Base-by-base conservation (phyloP, 345 rosid genomes). In the Gossypium australe region DNA sequence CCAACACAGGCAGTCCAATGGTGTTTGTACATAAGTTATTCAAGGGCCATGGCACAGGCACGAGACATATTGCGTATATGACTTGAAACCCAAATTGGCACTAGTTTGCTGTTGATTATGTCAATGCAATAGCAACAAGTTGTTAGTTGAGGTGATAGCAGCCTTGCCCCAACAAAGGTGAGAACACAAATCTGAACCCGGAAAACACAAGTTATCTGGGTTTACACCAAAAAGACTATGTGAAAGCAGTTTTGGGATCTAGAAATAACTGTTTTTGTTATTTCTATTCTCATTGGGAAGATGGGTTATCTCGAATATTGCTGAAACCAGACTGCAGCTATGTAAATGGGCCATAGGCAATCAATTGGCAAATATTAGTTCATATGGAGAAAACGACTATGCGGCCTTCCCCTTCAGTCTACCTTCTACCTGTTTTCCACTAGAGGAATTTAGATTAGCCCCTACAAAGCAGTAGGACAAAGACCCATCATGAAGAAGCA, bases 401-500 rank as follows among this genome's bases (percentile, higher is more conserved):
- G 13, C 13, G 13, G 16, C 12, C 51, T 48, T 48, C 51, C 51
- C 11, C 16, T 48, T 48, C 3, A 48, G 17, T 48, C 17, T 48
- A 34, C 67, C 2, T 16, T 4, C 13, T 62, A 27, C 44, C 66
- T 17, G 11, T 34, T 38, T 38, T 20, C 47, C n/a, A 16, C 47
- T 1, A 2, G 34, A 62, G 66, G 43, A 29, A 41, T 52, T 52
- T 52, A 48, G 52, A 4, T 48, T 48, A 16, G 25, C 70, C 70
- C 29, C 45, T 29, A 25, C 24, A 65, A 48, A 14, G 44, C 22
- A 16, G 44, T 25, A 43, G 27, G 77, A 73, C 74, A 61, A 25
- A 10, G 75, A 78, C 81, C 51, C 63, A 53, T 59, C 41, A 18
- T 18, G n/a, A 27, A 51, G 49, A 73, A 67, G 27, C 69, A 67